Evolutionary conservation across 495 filamentous ascomycete species (phyloP).

Genomic region (Penicillium ochrochloron): DNA sequence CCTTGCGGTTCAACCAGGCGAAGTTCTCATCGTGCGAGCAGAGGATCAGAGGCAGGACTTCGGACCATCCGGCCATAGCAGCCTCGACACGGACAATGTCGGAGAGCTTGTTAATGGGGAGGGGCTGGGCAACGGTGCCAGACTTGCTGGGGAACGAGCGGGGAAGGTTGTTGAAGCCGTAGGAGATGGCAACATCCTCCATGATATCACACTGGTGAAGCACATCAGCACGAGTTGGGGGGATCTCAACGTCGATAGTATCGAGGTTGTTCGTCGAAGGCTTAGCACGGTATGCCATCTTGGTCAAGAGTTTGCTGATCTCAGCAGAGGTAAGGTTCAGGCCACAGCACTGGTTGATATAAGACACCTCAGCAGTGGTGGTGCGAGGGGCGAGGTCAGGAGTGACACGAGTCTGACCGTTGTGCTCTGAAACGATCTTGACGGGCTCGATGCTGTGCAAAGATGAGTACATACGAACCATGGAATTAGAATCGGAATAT

Average conservation of each 20-base stretch:
- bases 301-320: slow-evolving; percentile 75
- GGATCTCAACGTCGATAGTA: slow-evolving; percentile 78
- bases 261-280: slow-evolving; percentile 68
- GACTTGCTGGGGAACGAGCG: slow-evolving; percentile 80
- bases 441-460: slow-evolving; percentile 76
- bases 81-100: slow-evolving; percentile 91
- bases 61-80: slow-evolving; percentile 93
- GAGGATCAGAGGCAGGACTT: slow-evolving; percentile 94
- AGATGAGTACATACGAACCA: slow-evolving; percentile 1
- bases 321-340: slow-evolving; percentile 70
- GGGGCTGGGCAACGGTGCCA: slow-evolving; percentile 81
- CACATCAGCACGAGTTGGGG: slow-evolving; percentile 89
- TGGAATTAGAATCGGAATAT: not conserved
- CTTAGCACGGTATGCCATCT: slow-evolving; percentile 81
- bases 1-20: slow-evolving; percentile 88
- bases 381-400: slow-evolving; percentile 77
- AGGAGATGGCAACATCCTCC: slow-evolving; percentile 95
- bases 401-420: slow-evolving; percentile 75
- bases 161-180: slow-evolving; percentile 94
- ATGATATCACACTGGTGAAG: slow-evolving; percentile 97
- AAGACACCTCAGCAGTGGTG: slow-evolving; percentile 82
- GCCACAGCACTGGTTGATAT: slow-evolving; percentile 91
- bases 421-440: slow-evolving; percentile 89
- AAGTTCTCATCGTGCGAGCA: slow-evolving; percentile 99
- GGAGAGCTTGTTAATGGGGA: slow-evolving; percentile 89